Base-by-base conservation (phyloP, 2,329 filamentous ascomycete species). In the Epichloe elymi region DNA sequence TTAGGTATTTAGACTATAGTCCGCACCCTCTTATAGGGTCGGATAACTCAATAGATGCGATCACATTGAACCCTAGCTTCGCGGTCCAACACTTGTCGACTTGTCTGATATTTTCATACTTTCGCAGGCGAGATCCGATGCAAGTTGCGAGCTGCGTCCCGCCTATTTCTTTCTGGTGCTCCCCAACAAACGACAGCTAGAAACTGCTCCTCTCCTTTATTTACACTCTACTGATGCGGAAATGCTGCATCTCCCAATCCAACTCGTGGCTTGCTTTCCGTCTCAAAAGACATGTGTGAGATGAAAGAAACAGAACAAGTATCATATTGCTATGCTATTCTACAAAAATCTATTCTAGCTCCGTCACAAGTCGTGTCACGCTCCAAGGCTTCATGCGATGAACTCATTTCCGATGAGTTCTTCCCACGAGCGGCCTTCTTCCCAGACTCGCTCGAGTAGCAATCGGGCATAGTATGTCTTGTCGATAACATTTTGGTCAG, bases 401-500 rank as follows among this genome's bases (percentile, higher is more conserved):
- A 86, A 86, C 64, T 86, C 83, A 30, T 78, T 26, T 26, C 23
- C 79, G 55, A 82, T 76, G 51, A 88, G 66, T 36, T 75, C 78
- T 66, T 86, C 83, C 84, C 84, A 88, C 35, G 80, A 75, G 60
- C 74, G 74, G 33, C 76, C 77, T n/a, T 76, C 82, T 55, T 79
- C 72, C 84, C 84, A 88, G 8, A 83, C 80, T 57, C 70, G 74
- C 65, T 86, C 74, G 79, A 89, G 84, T 41, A 88, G 64, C 45
- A 66, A 70, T 51, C 80, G 74, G 41, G 85, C 83, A 57, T 75
- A 74, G 52, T 74, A 71, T 17, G 82, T 73, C 76, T 80, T 80
- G 51, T 23, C 40, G 5, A 20, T 48, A 33, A 2, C 33, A 56
- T 6, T 17, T 48, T 17, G 20, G 12, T 36, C 35, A 51, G 15